Base-by-base conservation (phyloP, 768 basidiomycete species). In the Kwoniella newhampshirensis region DNA sequence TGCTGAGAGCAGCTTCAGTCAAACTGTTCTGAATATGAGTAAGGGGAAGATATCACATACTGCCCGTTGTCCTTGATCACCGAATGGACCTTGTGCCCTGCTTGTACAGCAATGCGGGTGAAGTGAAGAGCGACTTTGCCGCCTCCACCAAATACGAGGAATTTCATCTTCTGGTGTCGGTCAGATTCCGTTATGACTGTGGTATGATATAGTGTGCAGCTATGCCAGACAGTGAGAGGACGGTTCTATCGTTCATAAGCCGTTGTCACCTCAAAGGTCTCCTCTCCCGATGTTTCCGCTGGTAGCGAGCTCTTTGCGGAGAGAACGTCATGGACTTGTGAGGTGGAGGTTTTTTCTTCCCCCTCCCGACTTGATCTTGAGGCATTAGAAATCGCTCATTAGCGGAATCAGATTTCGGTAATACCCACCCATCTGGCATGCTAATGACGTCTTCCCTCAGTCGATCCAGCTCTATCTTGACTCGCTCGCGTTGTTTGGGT, bases 41-140 rank as follows among this genome's bases (percentile, higher is more conserved):
- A 17, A 18, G 18, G 46, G 40, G 20, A 26, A 27, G 13, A 36
- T 20, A 23, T 17, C 0, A 70, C 73, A 50, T 43, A 75, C 73
- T 87, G 84, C 0, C 71, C 76, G 20, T 77, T 48, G 51, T 78
- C 78, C 40, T 85, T 81, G 53, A 86, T 82, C 46, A 87, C 79
- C 7, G 84, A 85, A 20, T 80, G 80, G 26, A 86, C 81, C 13
- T 70, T 58, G 62, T 82, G 78, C 4, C 71, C 74, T 28, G 60
- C 51, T 6, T 76, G 68, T 2, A 78, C 65, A n/a, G 85, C 81
- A 21, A 82, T 73, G 9, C 78, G 73, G 0, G 85, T 79, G 48
- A 86, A 81, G 50, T 81, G 80, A 12, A 79, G 58, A 70, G 80
- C 68, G 76, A 83, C 64, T 59, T 73, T 73, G 7, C 73, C 73